These are phyloP conservation scores for Pyricularia pennisetigena DNA, from an alignment of 2,329 filamentous ascomycete genomes.

Conservation along the genomic window DNA sequence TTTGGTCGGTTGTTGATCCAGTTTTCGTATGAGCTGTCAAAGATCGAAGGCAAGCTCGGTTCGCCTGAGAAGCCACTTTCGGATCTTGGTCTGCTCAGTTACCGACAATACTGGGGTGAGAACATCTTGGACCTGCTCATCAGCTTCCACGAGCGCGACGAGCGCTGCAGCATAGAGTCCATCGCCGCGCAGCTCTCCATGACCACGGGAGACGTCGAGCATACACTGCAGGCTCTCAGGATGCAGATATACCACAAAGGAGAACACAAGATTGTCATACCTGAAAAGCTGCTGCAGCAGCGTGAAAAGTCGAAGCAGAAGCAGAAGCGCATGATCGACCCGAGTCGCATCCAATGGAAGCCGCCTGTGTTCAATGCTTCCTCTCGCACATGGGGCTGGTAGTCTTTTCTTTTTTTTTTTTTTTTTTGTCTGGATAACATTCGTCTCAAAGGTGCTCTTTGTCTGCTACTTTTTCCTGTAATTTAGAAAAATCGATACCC, in stretches of 20 bases:
- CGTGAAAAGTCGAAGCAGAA: conserved; percentile 75
- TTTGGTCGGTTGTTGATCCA: conserved; percentile 91
- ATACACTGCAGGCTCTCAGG: conserved; percentile 85
- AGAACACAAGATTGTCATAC: conserved; percentile 91
- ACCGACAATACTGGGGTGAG: conserved; percentile 96
- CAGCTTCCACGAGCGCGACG: conserved; percentile 55
- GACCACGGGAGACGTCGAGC: conserved; percentile 95
- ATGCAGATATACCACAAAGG: conserved; percentile 96
- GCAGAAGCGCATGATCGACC: conserved; percentile 65
- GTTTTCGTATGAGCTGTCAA: conserved; percentile 94
- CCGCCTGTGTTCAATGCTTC: conserved; percentile 89
- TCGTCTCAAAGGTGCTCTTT: no score
- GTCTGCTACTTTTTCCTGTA: background rate
- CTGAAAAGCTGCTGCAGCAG: conserved; percentile 70
- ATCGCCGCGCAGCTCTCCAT: conserved; percentile 74
- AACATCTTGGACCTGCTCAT: conserved; percentile 83
- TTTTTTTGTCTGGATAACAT: background rate
- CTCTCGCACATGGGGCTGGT: conserved; percentile 94
- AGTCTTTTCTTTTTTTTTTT: conserved; percentile 9
- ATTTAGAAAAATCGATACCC: background rate
- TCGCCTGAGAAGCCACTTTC: conserved; percentile 95
- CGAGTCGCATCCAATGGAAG: conserved; percentile 81
- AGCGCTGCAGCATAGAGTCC: conserved; percentile 75
- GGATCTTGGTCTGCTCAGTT: conserved; percentile 85
- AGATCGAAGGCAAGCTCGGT: conserved; percentile 88